A percentile compares a stretch with the other conserved stretches of the same genome.
phyloP scores from a whole-genome alignment of 768 basidiomycete species.

The Trametes meyenii region DNA sequence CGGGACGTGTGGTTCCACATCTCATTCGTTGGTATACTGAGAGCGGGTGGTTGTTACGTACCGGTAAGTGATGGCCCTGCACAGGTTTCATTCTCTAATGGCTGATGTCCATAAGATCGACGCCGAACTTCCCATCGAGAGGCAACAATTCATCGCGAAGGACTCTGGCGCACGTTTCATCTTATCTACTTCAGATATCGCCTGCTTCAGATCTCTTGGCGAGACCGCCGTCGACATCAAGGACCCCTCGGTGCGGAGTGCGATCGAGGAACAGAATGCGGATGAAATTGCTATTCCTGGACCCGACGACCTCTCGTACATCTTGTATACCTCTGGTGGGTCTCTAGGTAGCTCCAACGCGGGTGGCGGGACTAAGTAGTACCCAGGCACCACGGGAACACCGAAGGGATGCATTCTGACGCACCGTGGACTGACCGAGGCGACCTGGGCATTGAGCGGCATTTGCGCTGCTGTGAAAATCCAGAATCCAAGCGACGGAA shows the following conservation, averaged over 20 bases:
- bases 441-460: slow-evolving; percentile 34
- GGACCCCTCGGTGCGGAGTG: slow-evolving; percentile 27
- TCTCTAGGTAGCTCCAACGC: neutral
- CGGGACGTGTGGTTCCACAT: slow-evolving; percentile 47
- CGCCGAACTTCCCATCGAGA: slow-evolving; percentile 49
- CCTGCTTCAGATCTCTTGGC: slow-evolving; percentile 31
- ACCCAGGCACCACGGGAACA: slow-evolving; percentile 51
- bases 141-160: slow-evolving; percentile 47
- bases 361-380: neutral
- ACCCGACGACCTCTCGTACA: slow-evolving; percentile 43
- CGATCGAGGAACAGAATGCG: slow-evolving; percentile 34
- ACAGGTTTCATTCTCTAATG: neutral
- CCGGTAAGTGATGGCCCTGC: slow-evolving; percentile 37
- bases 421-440: slow-evolving; percentile 38
- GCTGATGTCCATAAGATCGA: slow-evolving; percentile 43
- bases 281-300: slow-evolving; percentile 35
- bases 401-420: slow-evolving; percentile 53
- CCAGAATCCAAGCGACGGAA: slow-evolving; percentile 18
- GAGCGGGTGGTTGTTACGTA: slow-evolving; percentile 55
- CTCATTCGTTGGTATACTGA: slow-evolving; percentile 47
- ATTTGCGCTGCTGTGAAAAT: slow-evolving; percentile 30
- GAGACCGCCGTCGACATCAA: slow-evolving; percentile 28
- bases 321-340: slow-evolving; percentile 54
- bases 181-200: slow-evolving; percentile 34
- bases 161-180: slow-evolving; percentile 47